Evolutionary conservation across 2,329 filamentous ascomycete species (phyloP).

Genomic region (Aspergillus pseudoviridinutans): DNA sequence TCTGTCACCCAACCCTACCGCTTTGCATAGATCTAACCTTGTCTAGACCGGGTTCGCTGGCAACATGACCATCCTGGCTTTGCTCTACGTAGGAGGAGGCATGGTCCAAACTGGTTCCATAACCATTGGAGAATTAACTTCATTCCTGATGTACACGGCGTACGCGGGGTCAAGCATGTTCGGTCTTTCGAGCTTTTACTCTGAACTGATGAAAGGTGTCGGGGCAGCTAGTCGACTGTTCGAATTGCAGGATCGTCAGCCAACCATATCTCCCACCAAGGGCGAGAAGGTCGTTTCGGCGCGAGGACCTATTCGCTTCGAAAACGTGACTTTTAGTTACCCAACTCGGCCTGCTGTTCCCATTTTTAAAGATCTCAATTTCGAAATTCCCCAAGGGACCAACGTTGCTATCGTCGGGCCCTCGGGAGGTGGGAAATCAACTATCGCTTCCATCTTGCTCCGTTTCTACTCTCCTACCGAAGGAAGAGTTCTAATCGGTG

Average conservation of each 20-base stretch:
- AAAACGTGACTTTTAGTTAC: slow-evolving; percentile 82
- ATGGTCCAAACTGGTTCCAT: slow-evolving; percentile 85
- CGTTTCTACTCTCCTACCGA: slow-evolving; percentile 83
- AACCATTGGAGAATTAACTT: slow-evolving; percentile 86
- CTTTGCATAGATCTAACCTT: slow-evolving; percentile 11
- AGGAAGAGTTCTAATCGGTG: slow-evolving; percentile 78
- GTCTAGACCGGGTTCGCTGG: slow-evolving; percentile 81
- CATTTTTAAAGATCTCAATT: slow-evolving; percentile 86
- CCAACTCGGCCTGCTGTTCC: slow-evolving; percentile 86
- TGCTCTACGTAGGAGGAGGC: slow-evolving; percentile 84
- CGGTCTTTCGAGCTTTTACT: slow-evolving; percentile 92
- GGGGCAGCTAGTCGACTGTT: slow-evolving; percentile 95
- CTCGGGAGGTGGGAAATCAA: slow-evolving; percentile 93
- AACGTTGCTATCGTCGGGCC: slow-evolving; percentile 97
- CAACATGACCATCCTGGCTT: slow-evolving; percentile 90
- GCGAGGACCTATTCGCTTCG: slow-evolving; percentile 82
- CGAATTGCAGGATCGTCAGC: slow-evolving; percentile 86
- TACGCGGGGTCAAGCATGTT: slow-evolving; percentile 84
- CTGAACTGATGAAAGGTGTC: slow-evolving; percentile 97
- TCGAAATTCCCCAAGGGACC: slow-evolving; percentile 85
- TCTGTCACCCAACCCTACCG: background rate
- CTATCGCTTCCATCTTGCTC: slow-evolving; percentile 83
- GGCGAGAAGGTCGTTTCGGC: slow-evolving; percentile 77
- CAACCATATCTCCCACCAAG: slow-evolving; percentile 80
- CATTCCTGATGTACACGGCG: slow-evolving; percentile 97